Conservation (phyloP, 192 early-diverging fungal species). For the Glomus cerebriforme region DNA sequence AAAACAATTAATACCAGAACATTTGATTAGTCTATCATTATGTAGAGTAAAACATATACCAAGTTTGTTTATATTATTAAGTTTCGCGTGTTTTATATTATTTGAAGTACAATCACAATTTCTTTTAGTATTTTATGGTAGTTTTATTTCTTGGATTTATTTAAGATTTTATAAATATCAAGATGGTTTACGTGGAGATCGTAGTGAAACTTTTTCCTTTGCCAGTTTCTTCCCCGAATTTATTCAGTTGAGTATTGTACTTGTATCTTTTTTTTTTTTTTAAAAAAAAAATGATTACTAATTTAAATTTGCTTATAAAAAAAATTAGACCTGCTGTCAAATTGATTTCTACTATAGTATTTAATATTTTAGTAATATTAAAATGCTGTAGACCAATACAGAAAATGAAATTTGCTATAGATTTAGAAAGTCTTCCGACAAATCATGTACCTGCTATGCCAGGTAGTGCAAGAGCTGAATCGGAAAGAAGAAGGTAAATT, state of each 20-base stretch:
- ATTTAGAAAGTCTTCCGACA: constrained; percentile 45
- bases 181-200: constrained; percentile 81
- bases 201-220: constrained; percentile 89
- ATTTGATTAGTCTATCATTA: constrained; percentile 73
- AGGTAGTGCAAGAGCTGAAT: constrained; percentile 61
- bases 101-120: constrained; percentile 59
- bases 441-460: constrained; percentile 42
- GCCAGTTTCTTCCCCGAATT: constrained; percentile 88
- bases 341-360: constrained; percentile 61
- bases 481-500: constrained; percentile 65
- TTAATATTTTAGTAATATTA: constrained; percentile 58
- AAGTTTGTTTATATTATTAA: constrained; percentile 44
- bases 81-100: constrained; percentile 46
- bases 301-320: constrained; percentile 9
- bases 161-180: constrained; percentile 82
- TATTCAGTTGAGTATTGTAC: constrained; percentile 53
- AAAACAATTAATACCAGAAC: constrained; percentile 89
- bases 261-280: background rate
- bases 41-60: constrained; percentile 58
- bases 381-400: constrained; percentile 55
- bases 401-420: constrained; percentile 40
- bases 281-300: background rate
- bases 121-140: constrained; percentile 74
- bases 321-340: constrained; percentile 59
- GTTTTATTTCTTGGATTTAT: constrained; percentile 78